These are phyloP conservation scores for Plasmodium malariae DNA, from an alignment of 169 alveolate genomes.

Conservation along the genomic window DNA sequence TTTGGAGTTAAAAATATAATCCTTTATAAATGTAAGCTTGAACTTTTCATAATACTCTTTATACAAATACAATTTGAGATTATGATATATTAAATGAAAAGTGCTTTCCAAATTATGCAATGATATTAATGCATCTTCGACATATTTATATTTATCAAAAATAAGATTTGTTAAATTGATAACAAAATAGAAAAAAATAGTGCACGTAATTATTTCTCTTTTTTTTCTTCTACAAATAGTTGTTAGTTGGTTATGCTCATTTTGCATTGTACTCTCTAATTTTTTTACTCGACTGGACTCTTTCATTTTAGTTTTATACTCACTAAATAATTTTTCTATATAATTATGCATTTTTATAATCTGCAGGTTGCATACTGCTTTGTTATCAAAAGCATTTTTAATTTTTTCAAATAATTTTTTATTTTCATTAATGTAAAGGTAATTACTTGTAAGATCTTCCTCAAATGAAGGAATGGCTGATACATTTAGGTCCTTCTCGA, in stretches of 20 bases:
- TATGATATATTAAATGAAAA: constrained; percentile 36
- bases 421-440: constrained; percentile 18
- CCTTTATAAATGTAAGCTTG: constrained; percentile 42
- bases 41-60: constrained; percentile 51
- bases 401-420: constrained; percentile 38
- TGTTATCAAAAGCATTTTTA: constrained; percentile 10
- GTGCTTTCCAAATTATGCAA: constrained; percentile 29
- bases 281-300: background rate
- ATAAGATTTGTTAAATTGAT: constrained; percentile 29
- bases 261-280: constrained; percentile 1
- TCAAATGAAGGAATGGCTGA: background rate
- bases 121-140: constrained; percentile 27
- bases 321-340: constrained; percentile 18
- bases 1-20: constrained; percentile 48
- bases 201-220: constrained; percentile 37
- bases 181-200: constrained; percentile 3
- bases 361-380: constrained; percentile 54
- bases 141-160: constrained; percentile 3
- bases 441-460: background rate
- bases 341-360: constrained; percentile 55
- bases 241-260: constrained; percentile 1
- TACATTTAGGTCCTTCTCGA: background rate
- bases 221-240: constrained; percentile 11
- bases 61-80: constrained; percentile 59
- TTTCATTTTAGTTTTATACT: constrained; percentile 21